Evolutionary conservation across 1,284 basidiomycete genomes (phyloP), one percentile per base, ranked within the genome.

Genomic region (Sporisorium graminicola): DNA sequence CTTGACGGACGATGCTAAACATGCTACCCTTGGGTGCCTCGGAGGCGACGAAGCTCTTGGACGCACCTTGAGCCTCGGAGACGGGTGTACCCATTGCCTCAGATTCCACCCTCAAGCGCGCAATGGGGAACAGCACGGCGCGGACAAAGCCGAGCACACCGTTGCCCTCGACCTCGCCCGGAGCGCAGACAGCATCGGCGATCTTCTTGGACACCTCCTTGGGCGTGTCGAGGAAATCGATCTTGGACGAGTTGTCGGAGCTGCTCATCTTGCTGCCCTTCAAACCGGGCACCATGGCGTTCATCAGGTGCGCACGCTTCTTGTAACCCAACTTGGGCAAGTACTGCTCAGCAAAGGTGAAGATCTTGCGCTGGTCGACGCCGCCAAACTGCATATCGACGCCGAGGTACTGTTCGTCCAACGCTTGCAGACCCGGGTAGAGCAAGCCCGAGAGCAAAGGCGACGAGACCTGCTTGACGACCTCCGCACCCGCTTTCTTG

Each of bases 301-400:
- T 99, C 96, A 99, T 99, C 40, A 99, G 89, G 86, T 99, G 96
- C 0, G 95, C 93, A 50, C 97, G 93, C 87, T 98, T 98, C 56
- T 88, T 88, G 88, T 98, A 99, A 27, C 97, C 96, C 24, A 99
- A 89, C 70, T 91, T 90, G 3, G 96, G 97, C 58, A 99, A 91
- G 89, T 94, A 95, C 82, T 93, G 90, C 83, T 98, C 95, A 10
- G 97, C 96, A 85, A 96, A 96, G 35, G 94, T 98, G 87, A 99
- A 99, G 86, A 99, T 99, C 88, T 99, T 99, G 65, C 97, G 92
- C 93, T 97, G 96, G 85, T 99, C 97, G 9, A 95, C 91, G 71
- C 97, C 96, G 31, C 97, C 97, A 77, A 99, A 99, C 86, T 99
- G 97, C 88, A 99, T 96, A 86, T 99, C 95, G 26, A 94, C 93